Base-by-base conservation (phyloP, 129 eudicot species). In the Chrysanthemum seticuspe region DNA sequence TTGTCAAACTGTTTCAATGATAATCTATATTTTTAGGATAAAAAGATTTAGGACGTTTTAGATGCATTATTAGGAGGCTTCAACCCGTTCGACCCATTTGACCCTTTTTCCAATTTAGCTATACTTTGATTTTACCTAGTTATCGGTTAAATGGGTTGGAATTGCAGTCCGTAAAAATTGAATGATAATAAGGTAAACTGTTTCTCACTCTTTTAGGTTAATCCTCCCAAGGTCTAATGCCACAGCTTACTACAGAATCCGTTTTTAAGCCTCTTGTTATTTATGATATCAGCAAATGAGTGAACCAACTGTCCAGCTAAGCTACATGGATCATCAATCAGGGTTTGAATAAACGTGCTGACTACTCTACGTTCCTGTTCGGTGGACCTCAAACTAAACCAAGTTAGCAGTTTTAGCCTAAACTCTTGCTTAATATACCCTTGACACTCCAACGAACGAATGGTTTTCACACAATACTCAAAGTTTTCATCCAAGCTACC, bases 291-390 rank as follows among this genome's bases (percentile, higher is more conserved):
- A 11, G 90, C 79, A 79, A 93, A 90, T 13, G 98, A 84, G 78
- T 93, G 85, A 18, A 90, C 85, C 83, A 93, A 77, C 83, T 93
- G 97, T 61, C 84, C 97, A 12, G 96, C 96, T 81, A 93, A 90
- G 75, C 98, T 89, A 78, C 79, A 79, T 14, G 97, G 98, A 74
- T 93, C 98, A 19, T 93, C 96, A 11, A 82, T 70, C 29, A 93
- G 78, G 13, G 97, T 83, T 29, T 81, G 95, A 67, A 93, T 87
- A 50, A 84, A 93, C 13, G 98, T 90, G 77, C 90, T 82, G 10
- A 93, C 97, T 68, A 93, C 98, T 71, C 96, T 85, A 10, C 98
- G 88, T 74, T 93, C 98, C 75, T 89, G 97, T 77, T 85, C 92
- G 1, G 92, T 93, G 27, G 98, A 93, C 71, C 97, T 84, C 75